phyloP scores from a whole-genome alignment of 2,329 filamentous ascomycete genomes.

The Sporothrix schenckii region DNA sequence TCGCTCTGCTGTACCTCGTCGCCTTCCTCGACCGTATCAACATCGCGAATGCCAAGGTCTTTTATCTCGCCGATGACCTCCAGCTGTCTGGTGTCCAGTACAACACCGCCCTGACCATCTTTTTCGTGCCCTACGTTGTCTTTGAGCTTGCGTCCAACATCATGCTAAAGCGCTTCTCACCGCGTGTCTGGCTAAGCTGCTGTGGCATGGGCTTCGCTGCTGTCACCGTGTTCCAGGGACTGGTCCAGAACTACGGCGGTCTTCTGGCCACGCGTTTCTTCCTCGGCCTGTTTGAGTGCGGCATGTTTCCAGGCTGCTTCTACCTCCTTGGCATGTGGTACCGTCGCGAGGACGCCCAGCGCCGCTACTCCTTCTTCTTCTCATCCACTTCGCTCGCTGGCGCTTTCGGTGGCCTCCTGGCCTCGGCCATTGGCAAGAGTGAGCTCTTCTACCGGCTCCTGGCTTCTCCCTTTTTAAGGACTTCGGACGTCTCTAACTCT shows the following conservation, averaged over 20 bases:
- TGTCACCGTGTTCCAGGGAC: slow-evolving; percentile 42
- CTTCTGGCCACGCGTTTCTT: slow-evolving; percentile 47
- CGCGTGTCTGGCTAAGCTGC: slow-evolving; percentile 75
- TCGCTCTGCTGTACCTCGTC: slow-evolving; percentile 71
- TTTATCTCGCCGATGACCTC: slow-evolving; percentile 65
- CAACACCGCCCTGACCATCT: slow-evolving; percentile 71
- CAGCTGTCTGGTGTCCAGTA: slow-evolving; percentile 62
- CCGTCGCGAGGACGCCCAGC: slow-evolving; percentile 81
- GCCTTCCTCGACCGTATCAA: slow-evolving; percentile 76
- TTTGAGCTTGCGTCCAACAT: slow-evolving; percentile 75
- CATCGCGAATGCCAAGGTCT: slow-evolving; percentile 75
- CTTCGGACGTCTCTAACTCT: not conserved
- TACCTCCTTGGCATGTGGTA: slow-evolving; percentile 91
- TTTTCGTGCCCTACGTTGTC: slow-evolving; percentile 77
- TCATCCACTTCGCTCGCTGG: slow-evolving; percentile 76
- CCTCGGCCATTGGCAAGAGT: slow-evolving; percentile 82
- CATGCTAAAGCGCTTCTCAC: slow-evolving; percentile 67
- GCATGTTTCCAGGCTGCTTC: slow-evolving; percentile 75
- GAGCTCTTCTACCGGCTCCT: slow-evolving; percentile 32
- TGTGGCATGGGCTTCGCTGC: slow-evolving; percentile 70
- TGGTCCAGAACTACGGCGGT: slow-evolving; percentile 42
- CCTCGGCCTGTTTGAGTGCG: slow-evolving; percentile 53
- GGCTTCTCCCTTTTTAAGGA: not conserved
- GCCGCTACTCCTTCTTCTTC: slow-evolving; percentile 94
- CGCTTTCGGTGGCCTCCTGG: slow-evolving; percentile 83